Evolutionary conservation across 345 rosid species (phyloP).

Genomic region (Schrenkiella parvula): DNA sequence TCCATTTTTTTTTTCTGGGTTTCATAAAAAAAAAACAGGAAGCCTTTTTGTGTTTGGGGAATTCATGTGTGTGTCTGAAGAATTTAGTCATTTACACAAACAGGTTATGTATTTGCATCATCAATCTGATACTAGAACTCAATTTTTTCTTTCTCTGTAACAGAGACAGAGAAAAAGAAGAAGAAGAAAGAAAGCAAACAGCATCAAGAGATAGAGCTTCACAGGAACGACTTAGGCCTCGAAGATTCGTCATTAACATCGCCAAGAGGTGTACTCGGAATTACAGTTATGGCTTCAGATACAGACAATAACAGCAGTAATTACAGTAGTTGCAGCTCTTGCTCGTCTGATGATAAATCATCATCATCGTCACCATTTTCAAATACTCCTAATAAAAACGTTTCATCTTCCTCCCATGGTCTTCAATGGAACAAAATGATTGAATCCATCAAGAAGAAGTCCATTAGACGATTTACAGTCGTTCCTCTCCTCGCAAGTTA

Average conservation of each 20-base stretch:
- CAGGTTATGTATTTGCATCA: neutral
- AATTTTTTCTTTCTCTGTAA: neutral
- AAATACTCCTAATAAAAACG: constrained; percentile 7
- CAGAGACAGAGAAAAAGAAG: constrained; percentile 32
- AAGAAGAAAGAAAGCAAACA: constrained; percentile 34
- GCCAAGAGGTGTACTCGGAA: constrained; percentile 55
- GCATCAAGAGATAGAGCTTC: constrained; percentile 20
- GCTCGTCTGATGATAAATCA: constrained; percentile 38
- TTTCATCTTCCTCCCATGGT: constrained; percentile 19
- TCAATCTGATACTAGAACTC: neutral
- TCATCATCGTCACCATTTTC: constrained; percentile 13
- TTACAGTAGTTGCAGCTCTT: constrained; percentile 32
- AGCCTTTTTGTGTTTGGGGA: neutral
- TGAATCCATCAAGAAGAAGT: constrained; percentile 50
- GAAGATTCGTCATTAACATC: constrained; percentile 40
- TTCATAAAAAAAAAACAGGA: neutral
- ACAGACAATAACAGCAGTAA: constrained; percentile 39
- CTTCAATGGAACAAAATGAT: constrained; percentile 58
- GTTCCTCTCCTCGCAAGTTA: constrained; percentile 41
- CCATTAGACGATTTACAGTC: constrained; percentile 49
- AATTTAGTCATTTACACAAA: neutral
- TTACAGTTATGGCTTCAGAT: constrained; percentile 35
- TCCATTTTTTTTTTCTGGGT: neutral
- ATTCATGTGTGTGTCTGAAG: neutral
- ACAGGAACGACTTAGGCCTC: constrained; percentile 20